These are phyloP conservation scores for Pneumocystis sp. DNA, from an alignment of 1,139 yeast genomes.

Conservation along the genomic window DNA sequence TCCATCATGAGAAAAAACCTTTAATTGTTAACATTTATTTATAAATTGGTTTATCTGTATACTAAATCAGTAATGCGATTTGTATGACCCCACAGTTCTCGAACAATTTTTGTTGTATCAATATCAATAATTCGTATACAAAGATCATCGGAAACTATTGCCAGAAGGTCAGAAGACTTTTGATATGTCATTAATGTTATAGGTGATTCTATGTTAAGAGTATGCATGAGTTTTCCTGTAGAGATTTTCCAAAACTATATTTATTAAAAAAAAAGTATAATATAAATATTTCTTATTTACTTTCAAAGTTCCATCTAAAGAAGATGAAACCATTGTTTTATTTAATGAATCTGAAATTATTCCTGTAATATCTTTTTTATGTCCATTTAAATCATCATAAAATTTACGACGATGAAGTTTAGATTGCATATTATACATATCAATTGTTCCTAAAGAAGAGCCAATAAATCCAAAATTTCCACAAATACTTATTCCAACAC, in stretches of 20 bases:
- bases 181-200: constrained; percentile 66
- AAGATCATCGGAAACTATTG: constrained; percentile 74
- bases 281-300: not conserved
- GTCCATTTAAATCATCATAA: constrained; percentile 22
- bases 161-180: constrained; percentile 67
- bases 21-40: not conserved
- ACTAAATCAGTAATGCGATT: constrained; percentile 75
- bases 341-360: constrained; percentile 82
- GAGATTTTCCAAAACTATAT: constrained; percentile 58
- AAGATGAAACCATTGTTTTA: constrained; percentile 68
- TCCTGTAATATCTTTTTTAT: constrained; percentile 74
- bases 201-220: constrained; percentile 57
- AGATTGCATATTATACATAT: constrained; percentile 79
- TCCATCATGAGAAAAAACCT: constrained; percentile 77
- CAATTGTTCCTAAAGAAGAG: constrained; percentile 79
- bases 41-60: not conserved
- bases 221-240: constrained; percentile 53
- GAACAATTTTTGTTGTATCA: constrained; percentile 63
- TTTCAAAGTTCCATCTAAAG: constrained; percentile 79
- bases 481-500: constrained; percentile 69
- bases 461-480: constrained; percentile 93
- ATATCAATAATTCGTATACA: constrained; percentile 73
- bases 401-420: constrained; percentile 57
- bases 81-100: constrained; percentile 80
- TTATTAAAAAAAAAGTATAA: not conserved